phyloP scores from a whole-genome alignment of 139 green algal genomes.

The Closterium sp. region DNA sequence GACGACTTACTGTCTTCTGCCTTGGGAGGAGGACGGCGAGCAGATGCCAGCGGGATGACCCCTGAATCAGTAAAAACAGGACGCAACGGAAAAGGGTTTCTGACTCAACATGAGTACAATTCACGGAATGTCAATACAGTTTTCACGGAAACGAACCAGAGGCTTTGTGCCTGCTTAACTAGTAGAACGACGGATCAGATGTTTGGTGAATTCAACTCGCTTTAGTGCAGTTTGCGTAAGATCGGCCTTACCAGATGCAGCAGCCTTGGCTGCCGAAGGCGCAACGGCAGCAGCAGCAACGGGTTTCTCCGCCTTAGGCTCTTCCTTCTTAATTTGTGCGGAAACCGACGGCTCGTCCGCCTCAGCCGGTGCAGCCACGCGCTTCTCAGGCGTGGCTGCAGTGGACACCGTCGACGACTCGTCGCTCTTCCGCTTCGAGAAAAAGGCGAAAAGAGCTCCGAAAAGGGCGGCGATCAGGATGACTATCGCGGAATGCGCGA shows the following conservation, averaged over 20 bases:
- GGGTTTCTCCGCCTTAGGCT: background rate
- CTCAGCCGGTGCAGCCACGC: background rate
- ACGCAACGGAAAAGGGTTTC: background rate
- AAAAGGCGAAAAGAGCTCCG: background rate
- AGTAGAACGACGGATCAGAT: too few species aligned
- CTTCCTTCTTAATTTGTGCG: too few species aligned
- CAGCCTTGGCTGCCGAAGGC: background rate
- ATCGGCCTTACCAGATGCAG: background rate
- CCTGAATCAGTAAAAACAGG: background rate
- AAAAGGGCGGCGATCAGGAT: background rate
- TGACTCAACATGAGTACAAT: too few species aligned
- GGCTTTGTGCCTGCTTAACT: too few species aligned
- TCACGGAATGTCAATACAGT: too few species aligned
- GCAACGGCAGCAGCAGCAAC: background rate
- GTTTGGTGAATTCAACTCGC: background rate
- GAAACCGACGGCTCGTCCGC: background rate
- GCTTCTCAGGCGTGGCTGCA: background rate
- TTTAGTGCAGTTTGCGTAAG: background rate
- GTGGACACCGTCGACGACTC: background rate
- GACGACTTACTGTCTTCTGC: background rate
- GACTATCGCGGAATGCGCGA: background rate
- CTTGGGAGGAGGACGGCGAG: background rate
- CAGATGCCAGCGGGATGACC: background rate
- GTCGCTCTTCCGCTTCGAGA: background rate
- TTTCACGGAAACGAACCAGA: too few species aligned